Conservation (phyloP, 805 yeast genomes). For the Tetrapisispora taiwanensis region DNA sequence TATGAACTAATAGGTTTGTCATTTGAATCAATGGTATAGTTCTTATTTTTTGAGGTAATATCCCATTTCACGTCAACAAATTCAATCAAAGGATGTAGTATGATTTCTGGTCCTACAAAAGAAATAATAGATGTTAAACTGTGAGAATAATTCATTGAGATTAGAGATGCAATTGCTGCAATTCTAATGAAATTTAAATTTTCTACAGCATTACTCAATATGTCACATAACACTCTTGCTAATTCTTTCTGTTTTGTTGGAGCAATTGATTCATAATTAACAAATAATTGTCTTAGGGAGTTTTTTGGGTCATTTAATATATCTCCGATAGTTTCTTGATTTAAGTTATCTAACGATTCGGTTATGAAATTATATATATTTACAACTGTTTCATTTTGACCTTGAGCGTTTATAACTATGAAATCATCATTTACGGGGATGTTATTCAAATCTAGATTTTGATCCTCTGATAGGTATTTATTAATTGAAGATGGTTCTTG, state of each 20-base stretch:
- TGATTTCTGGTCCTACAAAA: slow-evolving; percentile 36
- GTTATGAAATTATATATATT: slow-evolving; percentile 25
- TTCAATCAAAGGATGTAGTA: slow-evolving; percentile 37
- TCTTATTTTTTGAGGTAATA: slow-evolving; percentile 6
- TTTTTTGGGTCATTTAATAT: slow-evolving; percentile 46
- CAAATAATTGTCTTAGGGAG: slow-evolving; percentile 40
- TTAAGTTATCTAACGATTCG: slow-evolving; percentile 18
- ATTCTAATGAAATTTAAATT: slow-evolving; percentile 36
- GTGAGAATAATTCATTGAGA: slow-evolving; percentile 35
- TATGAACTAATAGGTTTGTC: slow-evolving; percentile 58
- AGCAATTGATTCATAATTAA: slow-evolving; percentile 37
- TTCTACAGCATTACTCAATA: slow-evolving; percentile 30
- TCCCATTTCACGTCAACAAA: slow-evolving; percentile 41
- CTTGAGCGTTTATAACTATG: slow-evolving; percentile 24
- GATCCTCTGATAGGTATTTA: slow-evolving; percentile 32
- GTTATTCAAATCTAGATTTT: slow-evolving; percentile 29
- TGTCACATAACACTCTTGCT: slow-evolving; percentile 28
- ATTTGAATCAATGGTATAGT: slow-evolving; percentile 28
- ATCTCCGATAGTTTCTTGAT: slow-evolving; percentile 30
- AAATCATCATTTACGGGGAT: slow-evolving; percentile 28
- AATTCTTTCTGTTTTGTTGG: slow-evolving; percentile 38
- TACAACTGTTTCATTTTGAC: slow-evolving; percentile 25
- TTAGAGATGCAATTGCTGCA: slow-evolving; percentile 42
- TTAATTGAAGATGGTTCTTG: slow-evolving; percentile 29
- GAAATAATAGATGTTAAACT: slow-evolving; percentile 35